Percentiles rank a stretch among this genome's conserved stretches.
phyloP scores from a whole-genome alignment of 2,329 filamentous ascomycete species.

The Chaetomiaceae sp. region DNA sequence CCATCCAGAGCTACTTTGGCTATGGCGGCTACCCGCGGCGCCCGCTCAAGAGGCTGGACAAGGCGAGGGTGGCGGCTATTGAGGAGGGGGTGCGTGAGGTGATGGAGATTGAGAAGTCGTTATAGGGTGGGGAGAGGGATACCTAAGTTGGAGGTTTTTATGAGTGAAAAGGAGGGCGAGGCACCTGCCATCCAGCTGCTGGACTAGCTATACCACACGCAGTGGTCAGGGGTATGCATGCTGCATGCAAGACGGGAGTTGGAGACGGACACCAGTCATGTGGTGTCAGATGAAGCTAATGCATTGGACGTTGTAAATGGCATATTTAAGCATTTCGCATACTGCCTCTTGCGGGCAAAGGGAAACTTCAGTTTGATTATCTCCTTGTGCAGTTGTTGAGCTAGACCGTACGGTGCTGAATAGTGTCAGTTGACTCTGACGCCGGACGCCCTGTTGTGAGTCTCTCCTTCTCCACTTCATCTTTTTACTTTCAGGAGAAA shows the following conservation, averaged over 20 bases:
- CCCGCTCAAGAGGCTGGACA: constrained; percentile 63
- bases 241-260: too few relatives aligned
- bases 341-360: not conserved
- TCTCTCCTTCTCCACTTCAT: too few relatives aligned
- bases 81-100: constrained; percentile 56
- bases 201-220: not conserved
- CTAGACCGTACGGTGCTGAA: too few relatives aligned
- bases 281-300: not conserved
- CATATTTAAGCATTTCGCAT: not conserved
- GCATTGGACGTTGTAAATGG: constrained; percentile 3
- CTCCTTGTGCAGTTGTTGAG: too few relatives aligned
- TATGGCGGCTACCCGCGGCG: constrained; percentile 74
- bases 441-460: too few relatives aligned
- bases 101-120: constrained; percentile 59
- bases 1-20: constrained; percentile 74
- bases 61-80: constrained; percentile 50
- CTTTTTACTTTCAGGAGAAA: too few relatives aligned
- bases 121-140: constrained; percentile 33
- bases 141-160: not conserved
- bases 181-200: not conserved
- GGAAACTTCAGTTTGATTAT: too few relatives aligned
- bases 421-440: too few relatives aligned
- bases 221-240: not conserved
- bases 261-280: too few relatives aligned
- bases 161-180: not conserved